These are phyloP conservation scores for Santalum album DNA, from an alignment of 164 flowering plant genomes.

Conservation along the genomic window DNA sequence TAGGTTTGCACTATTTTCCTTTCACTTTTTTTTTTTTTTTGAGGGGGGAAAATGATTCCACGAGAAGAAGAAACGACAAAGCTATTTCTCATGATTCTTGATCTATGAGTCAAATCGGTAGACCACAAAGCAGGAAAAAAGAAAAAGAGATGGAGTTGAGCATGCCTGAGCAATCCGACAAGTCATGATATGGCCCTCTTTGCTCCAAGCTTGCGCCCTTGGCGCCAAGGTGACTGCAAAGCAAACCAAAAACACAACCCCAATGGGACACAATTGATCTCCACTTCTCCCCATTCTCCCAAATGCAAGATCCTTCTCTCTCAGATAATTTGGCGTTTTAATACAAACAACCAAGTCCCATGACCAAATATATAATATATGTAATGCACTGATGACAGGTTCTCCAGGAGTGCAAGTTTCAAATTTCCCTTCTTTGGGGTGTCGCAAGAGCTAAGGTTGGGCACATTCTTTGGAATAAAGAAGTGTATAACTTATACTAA, in stretches of 20 bases:
- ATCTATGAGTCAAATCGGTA: not conserved
- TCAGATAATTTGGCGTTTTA: no score
- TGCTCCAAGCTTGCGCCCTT: slow-evolving; percentile 73
- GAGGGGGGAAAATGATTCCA: no score
- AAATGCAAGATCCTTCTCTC: not conserved
- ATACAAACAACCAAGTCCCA: not conserved
- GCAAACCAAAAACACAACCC: slow-evolving; percentile 22
- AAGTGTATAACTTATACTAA: no score
- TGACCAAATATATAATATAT: slow-evolving; percentile 2
- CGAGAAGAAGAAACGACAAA: no score
- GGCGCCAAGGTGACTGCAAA: slow-evolving; percentile 21
- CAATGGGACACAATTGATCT: slow-evolving; percentile 4
- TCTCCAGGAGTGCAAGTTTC: slow-evolving; percentile 44
- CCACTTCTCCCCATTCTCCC: slow-evolving; percentile 10
- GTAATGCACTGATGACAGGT: slow-evolving; percentile 6
- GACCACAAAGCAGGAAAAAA: not conserved
- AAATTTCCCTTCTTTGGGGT: slow-evolving; percentile 4
- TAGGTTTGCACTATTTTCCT: no score
- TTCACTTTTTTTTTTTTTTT: no score
- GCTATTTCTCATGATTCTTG: not conserved
- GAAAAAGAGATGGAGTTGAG: not conserved
- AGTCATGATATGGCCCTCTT: slow-evolving; percentile 88
- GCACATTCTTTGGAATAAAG: no score
- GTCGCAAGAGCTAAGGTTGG: no score
- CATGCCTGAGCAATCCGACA: slow-evolving; percentile 91